Conservation (phyloP, 495 filamentous ascomycete genomes). For the Trichodelitschia bisporula region DNA sequence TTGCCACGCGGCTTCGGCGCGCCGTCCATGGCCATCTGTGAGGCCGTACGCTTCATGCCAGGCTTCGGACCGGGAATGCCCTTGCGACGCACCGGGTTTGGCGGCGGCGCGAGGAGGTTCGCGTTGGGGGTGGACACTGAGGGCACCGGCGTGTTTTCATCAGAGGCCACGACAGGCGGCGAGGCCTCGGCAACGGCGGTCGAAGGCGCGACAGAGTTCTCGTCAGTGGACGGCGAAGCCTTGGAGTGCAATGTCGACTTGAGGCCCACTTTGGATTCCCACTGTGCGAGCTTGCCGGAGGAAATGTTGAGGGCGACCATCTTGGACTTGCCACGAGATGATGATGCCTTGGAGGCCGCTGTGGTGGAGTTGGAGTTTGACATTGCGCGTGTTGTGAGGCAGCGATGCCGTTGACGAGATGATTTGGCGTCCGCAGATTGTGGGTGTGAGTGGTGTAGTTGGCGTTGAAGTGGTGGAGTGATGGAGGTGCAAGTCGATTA, state of each 20-base stretch:
- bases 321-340: neutral
- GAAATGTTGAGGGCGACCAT: neutral
- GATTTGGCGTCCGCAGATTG: no score
- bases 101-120: conserved; percentile 23
- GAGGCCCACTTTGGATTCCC: neutral
- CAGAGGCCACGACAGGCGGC: conserved; percentile 27
- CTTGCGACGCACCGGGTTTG: conserved; percentile 33
- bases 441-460: no score
- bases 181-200: conserved; percentile 26
- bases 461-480: no score
- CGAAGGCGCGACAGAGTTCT: conserved; percentile 18
- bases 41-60: conserved; percentile 28
- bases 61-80: conserved; percentile 29
- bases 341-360: no score
- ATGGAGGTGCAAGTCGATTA: no score
- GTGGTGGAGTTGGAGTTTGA: no score
- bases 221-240: neutral
- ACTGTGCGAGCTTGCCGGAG: neutral
- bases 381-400: no score
- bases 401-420: no score
- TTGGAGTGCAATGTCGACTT: neutral
- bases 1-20: conserved; percentile 48
- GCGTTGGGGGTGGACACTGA: conserved; percentile 23
- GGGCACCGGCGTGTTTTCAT: conserved; percentile 25
- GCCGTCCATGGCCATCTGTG: conserved; percentile 28